Evolutionary conservation across 2,329 filamentous ascomycete species (phyloP).

Genomic region (Xylariomycetidae sp.): DNA sequence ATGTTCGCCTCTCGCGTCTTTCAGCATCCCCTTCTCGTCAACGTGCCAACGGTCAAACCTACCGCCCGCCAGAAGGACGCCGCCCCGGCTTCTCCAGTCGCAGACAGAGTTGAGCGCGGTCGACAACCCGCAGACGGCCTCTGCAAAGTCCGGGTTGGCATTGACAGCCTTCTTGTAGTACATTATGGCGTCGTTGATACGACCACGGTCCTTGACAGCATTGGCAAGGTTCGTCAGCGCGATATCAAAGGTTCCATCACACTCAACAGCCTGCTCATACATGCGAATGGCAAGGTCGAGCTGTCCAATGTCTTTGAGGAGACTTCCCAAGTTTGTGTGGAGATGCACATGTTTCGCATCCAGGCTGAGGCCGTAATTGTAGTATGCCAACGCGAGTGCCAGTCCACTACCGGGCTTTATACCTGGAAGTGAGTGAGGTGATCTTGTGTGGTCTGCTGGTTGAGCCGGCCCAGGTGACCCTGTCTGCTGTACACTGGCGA

Average conservation of each 20-base stretch:
- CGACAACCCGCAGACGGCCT: constrained; percentile 91
- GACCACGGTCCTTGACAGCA: constrained; percentile 92
- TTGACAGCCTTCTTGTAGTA: constrained; percentile 88
- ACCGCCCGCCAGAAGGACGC: constrained; percentile 67
- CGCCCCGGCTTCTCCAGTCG: constrained; percentile 86
- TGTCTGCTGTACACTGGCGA: constrained; percentile 85
- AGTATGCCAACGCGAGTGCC: constrained; percentile 83
- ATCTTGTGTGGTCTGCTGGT: constrained; percentile 22
- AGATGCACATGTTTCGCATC: constrained; percentile 90
- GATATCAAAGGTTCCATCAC: constrained; percentile 93
- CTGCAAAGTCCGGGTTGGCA: constrained; percentile 92
- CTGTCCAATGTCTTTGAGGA: constrained; percentile 94
- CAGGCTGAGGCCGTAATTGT: constrained; percentile 85
- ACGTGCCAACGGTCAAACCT: constrained; percentile 90
- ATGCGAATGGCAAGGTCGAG: constrained; percentile 87
- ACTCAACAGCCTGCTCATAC: constrained; percentile 92
- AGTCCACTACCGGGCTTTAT: constrained; percentile 81
- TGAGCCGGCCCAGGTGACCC: constrained; percentile 26
- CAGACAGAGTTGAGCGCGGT: constrained; percentile 96
- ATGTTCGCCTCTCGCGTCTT: constrained; percentile 60
- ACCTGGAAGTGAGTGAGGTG: constrained; percentile 62
- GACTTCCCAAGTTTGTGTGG: constrained; percentile 91
- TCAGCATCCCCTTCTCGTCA: constrained; percentile 72
- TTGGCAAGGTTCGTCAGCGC: constrained; percentile 94
- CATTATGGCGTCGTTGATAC: constrained; percentile 82